A percentile compares a stretch with the other conserved stretches of the same genome.
Evolutionary conservation across 2,329 filamentous ascomycete species (phyloP).

Genomic region (Aphanocladium album): DNA sequence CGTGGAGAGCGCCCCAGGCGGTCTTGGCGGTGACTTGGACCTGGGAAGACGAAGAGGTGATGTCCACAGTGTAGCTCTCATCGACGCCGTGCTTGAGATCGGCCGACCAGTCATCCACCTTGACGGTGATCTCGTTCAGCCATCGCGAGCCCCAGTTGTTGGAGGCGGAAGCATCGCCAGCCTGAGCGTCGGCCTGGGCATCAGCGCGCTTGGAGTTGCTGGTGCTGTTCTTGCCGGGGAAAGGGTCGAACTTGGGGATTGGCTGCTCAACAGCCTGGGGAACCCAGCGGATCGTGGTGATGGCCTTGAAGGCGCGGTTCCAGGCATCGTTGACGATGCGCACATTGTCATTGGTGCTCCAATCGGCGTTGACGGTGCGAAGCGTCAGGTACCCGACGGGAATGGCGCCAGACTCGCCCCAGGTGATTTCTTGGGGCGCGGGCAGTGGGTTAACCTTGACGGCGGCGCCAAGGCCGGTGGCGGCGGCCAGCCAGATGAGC

Average conservation of each 20-base stretch:
- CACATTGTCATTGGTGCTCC: constrained; percentile 13
- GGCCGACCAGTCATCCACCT: constrained; percentile 39
- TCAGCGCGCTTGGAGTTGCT: constrained; percentile 25
- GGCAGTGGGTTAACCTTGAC: constrained; percentile 25
- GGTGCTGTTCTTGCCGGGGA: constrained; percentile 37
- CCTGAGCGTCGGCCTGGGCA: not conserved
- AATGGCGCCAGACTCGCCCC: constrained; percentile 22
- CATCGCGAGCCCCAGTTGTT: constrained; percentile 13
- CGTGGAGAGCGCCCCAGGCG: constrained; percentile 50
- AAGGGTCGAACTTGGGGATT: constrained; percentile 43
- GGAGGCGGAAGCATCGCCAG: not conserved
- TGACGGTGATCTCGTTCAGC: constrained; percentile 40
- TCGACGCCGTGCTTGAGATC: constrained; percentile 51
- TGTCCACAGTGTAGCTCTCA: constrained; percentile 49
- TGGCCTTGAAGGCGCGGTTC: constrained; percentile 43
- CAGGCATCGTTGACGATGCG: constrained; percentile 41
- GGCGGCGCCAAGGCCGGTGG: not conserved
- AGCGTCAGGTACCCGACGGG: constrained; percentile 16
- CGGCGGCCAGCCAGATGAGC: constrained; percentile 1
- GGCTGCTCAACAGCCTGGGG: constrained; percentile 49
- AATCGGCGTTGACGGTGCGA: constrained; percentile 15
- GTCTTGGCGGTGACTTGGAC: constrained; percentile 45
- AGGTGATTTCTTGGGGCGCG: constrained; percentile 22
- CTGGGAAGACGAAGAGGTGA: constrained; percentile 32
- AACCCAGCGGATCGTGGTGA: constrained; percentile 47